phyloP scores from a whole-genome alignment of 495 filamentous ascomycete species.

The Tuber melanosporum region DNA sequence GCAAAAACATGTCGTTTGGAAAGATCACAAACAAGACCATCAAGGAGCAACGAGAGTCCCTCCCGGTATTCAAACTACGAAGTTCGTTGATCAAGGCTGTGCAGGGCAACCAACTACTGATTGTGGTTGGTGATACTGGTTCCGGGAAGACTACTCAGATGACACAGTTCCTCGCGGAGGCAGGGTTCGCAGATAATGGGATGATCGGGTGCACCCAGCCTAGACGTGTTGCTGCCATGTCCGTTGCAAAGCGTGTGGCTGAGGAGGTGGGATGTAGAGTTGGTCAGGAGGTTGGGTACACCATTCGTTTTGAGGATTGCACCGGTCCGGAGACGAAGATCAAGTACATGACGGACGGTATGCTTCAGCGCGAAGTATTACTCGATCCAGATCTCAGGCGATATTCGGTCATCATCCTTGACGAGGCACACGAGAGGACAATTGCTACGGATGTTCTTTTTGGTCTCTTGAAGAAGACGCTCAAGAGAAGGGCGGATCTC shows the following conservation, averaged over 20 bases:
- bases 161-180: constrained; percentile 90
- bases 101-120: constrained; percentile 76
- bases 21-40: constrained; percentile 87
- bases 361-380: constrained; percentile 91
- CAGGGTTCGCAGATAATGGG: constrained; percentile 77
- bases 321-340: constrained; percentile 85
- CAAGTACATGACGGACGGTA: constrained; percentile 99
- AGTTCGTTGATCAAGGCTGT: constrained; percentile 85
- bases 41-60: constrained; percentile 83
- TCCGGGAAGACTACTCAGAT: constrained; percentile 96
- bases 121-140: constrained; percentile 95
- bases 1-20: constrained; percentile 74
- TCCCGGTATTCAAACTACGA: constrained; percentile 87
- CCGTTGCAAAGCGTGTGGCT: constrained; percentile 91
- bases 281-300: constrained; percentile 92
- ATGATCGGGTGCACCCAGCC: constrained; percentile 96
- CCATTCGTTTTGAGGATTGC: constrained; percentile 94
- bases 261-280: constrained; percentile 92
- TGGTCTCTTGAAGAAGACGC: constrained; percentile 85
- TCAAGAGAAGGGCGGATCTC: constrained; percentile 77
- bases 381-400: constrained; percentile 77
- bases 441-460: constrained; percentile 96
- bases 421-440: constrained; percentile 96
- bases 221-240: constrained; percentile 94
- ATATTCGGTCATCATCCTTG: constrained; percentile 96